These are phyloP conservation scores for Ammopiptanthus mongolicus DNA, from an alignment of 306 rosid genomes.

Conservation along the genomic window DNA sequence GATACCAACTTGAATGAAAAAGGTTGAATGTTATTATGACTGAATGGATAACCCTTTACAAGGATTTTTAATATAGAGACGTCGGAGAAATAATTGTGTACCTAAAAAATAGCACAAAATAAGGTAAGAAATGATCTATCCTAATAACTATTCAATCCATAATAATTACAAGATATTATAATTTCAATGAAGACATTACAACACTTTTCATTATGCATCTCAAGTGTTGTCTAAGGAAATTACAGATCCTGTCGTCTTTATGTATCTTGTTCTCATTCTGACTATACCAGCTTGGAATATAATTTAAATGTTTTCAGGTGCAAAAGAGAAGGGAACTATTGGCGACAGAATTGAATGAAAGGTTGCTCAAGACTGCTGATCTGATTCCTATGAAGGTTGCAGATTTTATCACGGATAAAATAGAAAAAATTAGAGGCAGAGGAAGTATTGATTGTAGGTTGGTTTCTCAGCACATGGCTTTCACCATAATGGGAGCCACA, in stretches of 20 bases:
- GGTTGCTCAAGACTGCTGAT: conserved; percentile 38
- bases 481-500: conserved; percentile 62
- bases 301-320: conserved; percentile 44
- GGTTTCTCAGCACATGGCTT: conserved; percentile 81
- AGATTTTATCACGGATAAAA: conserved; percentile 46
- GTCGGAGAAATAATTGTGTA: too few species aligned
- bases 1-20: too few species aligned
- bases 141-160: too few species aligned
- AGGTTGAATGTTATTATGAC: too few species aligned
- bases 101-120: too few species aligned
- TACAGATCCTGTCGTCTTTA: not conserved
- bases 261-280: conserved; percentile 3
- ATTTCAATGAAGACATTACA: too few species aligned
- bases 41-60: too few species aligned
- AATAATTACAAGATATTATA: too few species aligned
- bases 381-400: conserved; percentile 38
- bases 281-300: not conserved
- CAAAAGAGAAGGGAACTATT: conserved; percentile 52
- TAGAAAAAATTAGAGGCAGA: conserved; percentile 32
- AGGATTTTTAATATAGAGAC: too few species aligned
- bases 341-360: conserved; percentile 45
- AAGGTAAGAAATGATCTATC: too few species aligned
- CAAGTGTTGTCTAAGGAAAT: not conserved
- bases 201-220: not conserved
- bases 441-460: conserved; percentile 45